Evolutionary conservation across 2,329 filamentous ascomycete species (phyloP).

Genomic region (Sarocladium brachiariae): DNA sequence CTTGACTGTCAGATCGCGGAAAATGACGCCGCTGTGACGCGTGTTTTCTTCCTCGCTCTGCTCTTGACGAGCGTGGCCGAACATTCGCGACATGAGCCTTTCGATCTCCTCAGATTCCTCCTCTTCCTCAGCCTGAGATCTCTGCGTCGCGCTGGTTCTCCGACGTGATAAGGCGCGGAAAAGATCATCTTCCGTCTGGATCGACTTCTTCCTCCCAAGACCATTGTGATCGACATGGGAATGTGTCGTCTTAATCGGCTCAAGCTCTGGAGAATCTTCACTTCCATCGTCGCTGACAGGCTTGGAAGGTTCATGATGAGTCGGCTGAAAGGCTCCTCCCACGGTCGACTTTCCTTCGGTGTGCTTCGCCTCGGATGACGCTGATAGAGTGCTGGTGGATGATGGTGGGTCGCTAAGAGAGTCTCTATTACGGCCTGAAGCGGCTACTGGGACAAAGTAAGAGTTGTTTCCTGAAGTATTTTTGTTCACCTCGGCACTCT

Average conservation of each 20-base stretch:
- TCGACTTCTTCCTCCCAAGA: constrained; percentile 19
- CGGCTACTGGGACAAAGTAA: constrained; percentile 10
- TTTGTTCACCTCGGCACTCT: neutral
- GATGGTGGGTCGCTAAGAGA: neutral
- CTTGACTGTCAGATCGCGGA: constrained; percentile 63
- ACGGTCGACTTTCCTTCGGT: constrained; percentile 1
- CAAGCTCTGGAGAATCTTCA: constrained; percentile 16
- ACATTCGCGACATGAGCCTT: constrained; percentile 62
- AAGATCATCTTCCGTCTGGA: constrained; percentile 42
- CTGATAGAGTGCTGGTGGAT: neutral
- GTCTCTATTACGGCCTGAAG: neutral
- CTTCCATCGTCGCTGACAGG: neutral
- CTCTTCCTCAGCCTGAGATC: constrained; percentile 29
- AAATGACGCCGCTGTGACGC: constrained; percentile 62
- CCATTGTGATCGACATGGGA: constrained; percentile 14
- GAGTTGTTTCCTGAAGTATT: constrained; percentile 9
- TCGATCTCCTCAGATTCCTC: constrained; percentile 45
- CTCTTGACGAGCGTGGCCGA: constrained; percentile 56
- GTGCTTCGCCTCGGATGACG: constrained; percentile 8
- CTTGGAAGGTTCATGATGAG: neutral
- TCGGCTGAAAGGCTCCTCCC: constrained; percentile 1
- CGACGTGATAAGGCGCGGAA: constrained; percentile 42
- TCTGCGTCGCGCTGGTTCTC: constrained; percentile 30
- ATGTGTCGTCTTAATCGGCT: constrained; percentile 19
- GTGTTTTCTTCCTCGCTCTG: constrained; percentile 65